Evolutionary conservation across 78 protist species (phyloP).

Genomic region (Cavenderia fasciculata): DNA sequence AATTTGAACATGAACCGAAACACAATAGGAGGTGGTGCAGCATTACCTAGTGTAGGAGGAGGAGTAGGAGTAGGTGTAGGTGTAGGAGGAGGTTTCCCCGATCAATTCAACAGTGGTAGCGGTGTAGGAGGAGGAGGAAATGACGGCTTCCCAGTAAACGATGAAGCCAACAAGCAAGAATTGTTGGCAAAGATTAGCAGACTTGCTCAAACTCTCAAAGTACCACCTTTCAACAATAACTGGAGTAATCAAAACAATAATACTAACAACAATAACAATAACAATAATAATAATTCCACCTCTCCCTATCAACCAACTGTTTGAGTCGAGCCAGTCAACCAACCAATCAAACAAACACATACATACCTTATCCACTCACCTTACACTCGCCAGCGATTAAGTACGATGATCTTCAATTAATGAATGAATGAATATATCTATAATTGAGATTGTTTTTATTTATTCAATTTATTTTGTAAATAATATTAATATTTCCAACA

Average conservation of each 20-base stretch:
- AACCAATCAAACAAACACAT: no score
- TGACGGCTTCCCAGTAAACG: background rate
- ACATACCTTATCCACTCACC: no score
- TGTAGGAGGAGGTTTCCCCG: background rate
- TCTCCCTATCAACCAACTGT: no score
- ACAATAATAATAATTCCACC: no score
- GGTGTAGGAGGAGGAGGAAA: background rate
- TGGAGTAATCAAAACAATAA: background rate
- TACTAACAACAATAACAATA: background rate
- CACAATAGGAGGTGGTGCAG: background rate
- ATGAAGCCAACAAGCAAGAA: constrained; percentile 30
- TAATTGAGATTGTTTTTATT: no score
- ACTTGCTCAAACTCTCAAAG: constrained; percentile 16
- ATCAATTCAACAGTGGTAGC: background rate
- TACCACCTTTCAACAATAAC: constrained; percentile 5
- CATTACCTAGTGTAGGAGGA: background rate
- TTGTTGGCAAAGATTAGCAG: constrained; percentile 16
- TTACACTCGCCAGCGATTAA: no score
- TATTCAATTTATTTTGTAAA: no score
- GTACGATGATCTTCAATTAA: no score
- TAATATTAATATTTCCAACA: no score
- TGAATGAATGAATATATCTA: no score
- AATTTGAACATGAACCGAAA: background rate
- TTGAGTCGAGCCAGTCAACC: no score
- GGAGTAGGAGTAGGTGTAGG: background rate